Percentiles rank a stretch among this genome's conserved stretches.
These are phyloP conservation scores for Tulasnella sp. DNA, from an alignment of 768 basidiomycete genomes.

Conservation along the genomic window DNA sequence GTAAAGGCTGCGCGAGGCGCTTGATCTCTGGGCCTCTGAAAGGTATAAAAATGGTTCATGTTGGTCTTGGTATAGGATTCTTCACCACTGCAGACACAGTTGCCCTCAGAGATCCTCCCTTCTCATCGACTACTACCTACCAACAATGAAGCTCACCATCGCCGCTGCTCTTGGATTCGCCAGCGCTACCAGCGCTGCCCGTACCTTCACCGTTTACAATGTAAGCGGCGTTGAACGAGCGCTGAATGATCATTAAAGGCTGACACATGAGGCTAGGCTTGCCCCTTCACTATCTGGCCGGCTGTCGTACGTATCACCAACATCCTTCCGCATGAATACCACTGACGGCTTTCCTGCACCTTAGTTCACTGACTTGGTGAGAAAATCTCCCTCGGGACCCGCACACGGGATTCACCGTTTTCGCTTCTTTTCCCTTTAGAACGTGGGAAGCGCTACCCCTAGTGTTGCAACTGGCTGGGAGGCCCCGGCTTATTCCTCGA, in stretches of 20 bases:
- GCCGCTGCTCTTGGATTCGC: neutral
- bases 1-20: neutral
- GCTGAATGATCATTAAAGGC: neutral
- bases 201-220: constrained; percentile 15
- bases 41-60: neutral
- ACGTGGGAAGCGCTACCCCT: constrained; percentile 10
- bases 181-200: neutral
- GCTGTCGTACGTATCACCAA: constrained; percentile 3
- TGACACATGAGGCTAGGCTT: neutral
- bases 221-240: neutral
- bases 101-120: neutral
- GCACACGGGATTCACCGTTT: neutral
- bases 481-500: constrained; percentile 8
- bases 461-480: constrained; percentile 18
- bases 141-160: neutral
- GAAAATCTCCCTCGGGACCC: neutral
- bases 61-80: neutral
- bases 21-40: neutral
- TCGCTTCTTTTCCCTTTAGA: neutral
- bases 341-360: neutral
- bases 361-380: constrained; percentile 3
- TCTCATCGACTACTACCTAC: no score
- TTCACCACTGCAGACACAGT: no score
- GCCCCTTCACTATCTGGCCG: constrained; percentile 16
- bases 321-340: neutral